Percentiles rank a stretch among this genome's conserved stretches.
These are phyloP conservation scores for Canavalia ensiformis DNA, from an alignment of 306 rosid genomes.

Conservation along the genomic window DNA sequence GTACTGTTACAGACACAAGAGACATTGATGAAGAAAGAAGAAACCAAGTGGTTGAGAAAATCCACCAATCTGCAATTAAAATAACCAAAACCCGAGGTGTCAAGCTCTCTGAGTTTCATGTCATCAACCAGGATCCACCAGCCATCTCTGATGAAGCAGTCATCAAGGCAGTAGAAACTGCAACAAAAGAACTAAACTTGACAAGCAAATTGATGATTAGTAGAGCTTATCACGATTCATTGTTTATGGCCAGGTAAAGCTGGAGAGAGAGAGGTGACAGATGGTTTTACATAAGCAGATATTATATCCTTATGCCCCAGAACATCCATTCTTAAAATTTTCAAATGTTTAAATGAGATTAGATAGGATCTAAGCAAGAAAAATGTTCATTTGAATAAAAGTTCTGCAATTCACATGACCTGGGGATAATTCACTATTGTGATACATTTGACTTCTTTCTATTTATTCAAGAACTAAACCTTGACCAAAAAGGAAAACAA, in stretches of 20 bases:
- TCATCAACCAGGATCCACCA: slow-evolving; percentile 94
- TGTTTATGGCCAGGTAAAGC: slow-evolving; percentile 92
- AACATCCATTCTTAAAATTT: slow-evolving; percentile 22
- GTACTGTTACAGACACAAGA: slow-evolving; percentile 72
- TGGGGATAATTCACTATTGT: slow-evolving; percentile 13
- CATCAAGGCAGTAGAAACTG: slow-evolving; percentile 75
- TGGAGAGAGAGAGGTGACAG: slow-evolving; percentile 29
- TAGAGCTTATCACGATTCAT: slow-evolving; percentile 94
- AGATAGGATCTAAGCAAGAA: slow-evolving; percentile 10
- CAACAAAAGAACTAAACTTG: slow-evolving; percentile 79
- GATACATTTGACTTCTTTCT: slow-evolving; percentile 19
- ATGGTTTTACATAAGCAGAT: slow-evolving; percentile 26
- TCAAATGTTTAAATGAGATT: not conserved
- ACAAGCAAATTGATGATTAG: slow-evolving; percentile 91
- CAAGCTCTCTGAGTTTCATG: slow-evolving; percentile 76
- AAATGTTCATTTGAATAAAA: slow-evolving; percentile 16
- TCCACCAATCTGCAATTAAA: slow-evolving; percentile 71
- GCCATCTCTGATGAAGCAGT: slow-evolving; percentile 77
- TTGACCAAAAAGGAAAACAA: slow-evolving; percentile 17
- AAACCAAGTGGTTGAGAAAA: slow-evolving; percentile 80
- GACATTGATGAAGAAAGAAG: slow-evolving; percentile 90
- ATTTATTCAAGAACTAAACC: slow-evolving; percentile 5
- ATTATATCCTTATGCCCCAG: slow-evolving; percentile 5
- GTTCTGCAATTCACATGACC: not conserved
- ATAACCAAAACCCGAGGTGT: slow-evolving; percentile 74